Conservation (phyloP, 2,329 filamentous ascomycete species). For the Polychaeton citri region DNA sequence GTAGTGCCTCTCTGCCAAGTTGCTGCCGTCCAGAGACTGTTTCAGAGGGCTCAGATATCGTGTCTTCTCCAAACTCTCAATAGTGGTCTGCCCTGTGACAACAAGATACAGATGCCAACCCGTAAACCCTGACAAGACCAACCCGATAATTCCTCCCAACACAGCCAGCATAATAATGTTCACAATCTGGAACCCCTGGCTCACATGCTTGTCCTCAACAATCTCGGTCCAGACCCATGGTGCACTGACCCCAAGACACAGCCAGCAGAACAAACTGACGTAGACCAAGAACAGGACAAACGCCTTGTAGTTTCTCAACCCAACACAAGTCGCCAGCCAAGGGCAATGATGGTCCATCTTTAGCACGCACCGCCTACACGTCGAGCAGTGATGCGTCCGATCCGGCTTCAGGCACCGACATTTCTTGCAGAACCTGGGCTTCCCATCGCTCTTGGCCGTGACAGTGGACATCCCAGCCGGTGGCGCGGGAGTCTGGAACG, state of each 20-base stretch:
- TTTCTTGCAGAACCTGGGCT: slow-evolving; percentile 88
- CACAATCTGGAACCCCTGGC: slow-evolving; percentile 62
- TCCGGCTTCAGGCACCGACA: slow-evolving; percentile 91
- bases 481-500: slow-evolving; percentile 17
- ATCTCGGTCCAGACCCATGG: slow-evolving; percentile 81
- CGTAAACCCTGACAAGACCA: slow-evolving; percentile 82
- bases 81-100: slow-evolving; percentile 72
- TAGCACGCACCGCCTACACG: slow-evolving; percentile 82
- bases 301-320: slow-evolving; percentile 86
- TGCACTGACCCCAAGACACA: slow-evolving; percentile 62
- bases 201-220: slow-evolving; percentile 55
- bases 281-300: slow-evolving; percentile 90
- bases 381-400: slow-evolving; percentile 91
- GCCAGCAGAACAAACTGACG: slow-evolving; percentile 72
- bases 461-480: slow-evolving; percentile 47
- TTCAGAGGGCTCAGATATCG: slow-evolving; percentile 75
- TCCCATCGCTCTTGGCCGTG: slow-evolving; percentile 77
- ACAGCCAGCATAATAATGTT: slow-evolving; percentile 85
- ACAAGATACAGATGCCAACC: slow-evolving; percentile 82
- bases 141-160: slow-evolving; percentile 75
- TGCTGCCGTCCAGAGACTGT: slow-evolving; percentile 52
- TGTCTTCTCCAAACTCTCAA: slow-evolving; percentile 92
- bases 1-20: slow-evolving; percentile 8
- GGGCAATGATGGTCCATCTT: slow-evolving; percentile 99
- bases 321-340: slow-evolving; percentile 93